phyloP scores from a whole-genome alignment of 73 alveolate genomes.

The Paramecium caudatum region DNA sequence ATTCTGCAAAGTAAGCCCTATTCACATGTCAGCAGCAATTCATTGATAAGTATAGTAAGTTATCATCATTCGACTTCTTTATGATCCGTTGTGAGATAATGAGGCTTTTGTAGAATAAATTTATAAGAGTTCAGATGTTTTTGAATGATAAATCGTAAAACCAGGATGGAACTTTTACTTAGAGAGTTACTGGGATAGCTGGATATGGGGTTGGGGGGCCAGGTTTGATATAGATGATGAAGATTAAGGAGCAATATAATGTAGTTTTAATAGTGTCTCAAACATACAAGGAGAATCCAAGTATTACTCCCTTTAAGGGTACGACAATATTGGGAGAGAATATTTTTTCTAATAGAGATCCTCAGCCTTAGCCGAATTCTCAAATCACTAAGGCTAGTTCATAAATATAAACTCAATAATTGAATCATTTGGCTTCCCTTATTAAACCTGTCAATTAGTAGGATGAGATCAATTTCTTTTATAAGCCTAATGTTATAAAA shows the following conservation, averaged over 20 bases:
- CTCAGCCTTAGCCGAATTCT: not conserved
- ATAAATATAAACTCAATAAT: not conserved
- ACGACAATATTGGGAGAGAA: not conserved
- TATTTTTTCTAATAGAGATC: not conserved
- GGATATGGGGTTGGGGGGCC: constrained; percentile 40
- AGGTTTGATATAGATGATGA: not conserved
- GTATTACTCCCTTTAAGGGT: constrained; percentile 30
- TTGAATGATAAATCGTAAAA: constrained; percentile 43
- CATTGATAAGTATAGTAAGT: not conserved
- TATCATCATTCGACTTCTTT: not conserved
- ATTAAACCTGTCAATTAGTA: constrained; percentile 8
- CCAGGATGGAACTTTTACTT: constrained; percentile 37
- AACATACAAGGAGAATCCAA: not conserved
- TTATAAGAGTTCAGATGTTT: constrained; percentile 36
- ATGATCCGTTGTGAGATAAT: not conserved
- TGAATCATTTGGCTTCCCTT: not conserved
- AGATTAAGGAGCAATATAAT: not conserved
- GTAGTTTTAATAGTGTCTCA: not conserved
- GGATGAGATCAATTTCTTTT: not conserved
- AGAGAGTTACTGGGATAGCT: not conserved
- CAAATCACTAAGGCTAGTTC: not conserved
- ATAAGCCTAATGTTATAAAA: not conserved
- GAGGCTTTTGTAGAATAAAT: constrained; percentile 1
- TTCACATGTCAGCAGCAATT: not conserved
- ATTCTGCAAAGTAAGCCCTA: not conserved